Evolutionary conservation across 805 yeast genomes (phyloP).

Genomic region (Wickerhamomyces strasburgensis): DNA sequence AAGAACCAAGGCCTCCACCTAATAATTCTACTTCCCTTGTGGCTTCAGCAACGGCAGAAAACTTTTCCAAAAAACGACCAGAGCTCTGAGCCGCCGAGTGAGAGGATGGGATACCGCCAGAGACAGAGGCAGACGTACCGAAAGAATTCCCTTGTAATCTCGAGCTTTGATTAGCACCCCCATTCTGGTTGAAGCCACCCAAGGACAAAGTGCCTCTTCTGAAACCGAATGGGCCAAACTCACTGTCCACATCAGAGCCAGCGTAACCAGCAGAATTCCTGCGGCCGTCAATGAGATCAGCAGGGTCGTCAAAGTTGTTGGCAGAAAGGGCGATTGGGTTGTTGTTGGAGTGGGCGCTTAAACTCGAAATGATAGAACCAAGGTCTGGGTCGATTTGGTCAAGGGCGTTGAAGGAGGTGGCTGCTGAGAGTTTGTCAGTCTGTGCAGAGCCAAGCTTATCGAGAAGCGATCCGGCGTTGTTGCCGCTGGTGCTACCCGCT

Average conservation of each 20-base stretch:
- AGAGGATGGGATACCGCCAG: conserved; percentile 39
- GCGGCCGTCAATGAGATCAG: conserved; percentile 19
- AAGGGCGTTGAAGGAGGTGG: conserved; percentile 2
- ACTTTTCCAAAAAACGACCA: conserved; percentile 54
- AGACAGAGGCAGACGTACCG: conserved; percentile 53
- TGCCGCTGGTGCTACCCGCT: too few relatives aligned
- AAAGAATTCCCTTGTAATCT: conserved; percentile 36
- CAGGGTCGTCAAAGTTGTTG: conserved; percentile 1
- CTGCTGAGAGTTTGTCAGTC: conserved; percentile 6
- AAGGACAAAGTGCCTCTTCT: conserved; percentile 43
- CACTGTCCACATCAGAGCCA: conserved; percentile 37
- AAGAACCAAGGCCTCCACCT: conserved; percentile 37
- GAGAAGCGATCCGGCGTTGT: conserved; percentile 4
- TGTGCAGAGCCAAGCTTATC: conserved; percentile 12
- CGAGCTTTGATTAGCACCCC: conserved; percentile 13
- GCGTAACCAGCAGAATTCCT: conserved; percentile 32
- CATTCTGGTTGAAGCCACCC: conserved; percentile 26
- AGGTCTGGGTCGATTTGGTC: conserved; percentile 26
- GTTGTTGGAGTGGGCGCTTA: conserved; percentile 23
- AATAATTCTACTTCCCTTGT: conserved; percentile 58
- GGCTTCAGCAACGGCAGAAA: conserved; percentile 61
- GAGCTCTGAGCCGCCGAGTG: conserved; percentile 24
- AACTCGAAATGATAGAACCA: conserved; percentile 27
- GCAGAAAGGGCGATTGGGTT: conserved; percentile 2
- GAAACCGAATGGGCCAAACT: conserved; percentile 38